Conservation (phyloP, 192 early-diverging fungal species). For the Phycomyces nitens region DNA sequence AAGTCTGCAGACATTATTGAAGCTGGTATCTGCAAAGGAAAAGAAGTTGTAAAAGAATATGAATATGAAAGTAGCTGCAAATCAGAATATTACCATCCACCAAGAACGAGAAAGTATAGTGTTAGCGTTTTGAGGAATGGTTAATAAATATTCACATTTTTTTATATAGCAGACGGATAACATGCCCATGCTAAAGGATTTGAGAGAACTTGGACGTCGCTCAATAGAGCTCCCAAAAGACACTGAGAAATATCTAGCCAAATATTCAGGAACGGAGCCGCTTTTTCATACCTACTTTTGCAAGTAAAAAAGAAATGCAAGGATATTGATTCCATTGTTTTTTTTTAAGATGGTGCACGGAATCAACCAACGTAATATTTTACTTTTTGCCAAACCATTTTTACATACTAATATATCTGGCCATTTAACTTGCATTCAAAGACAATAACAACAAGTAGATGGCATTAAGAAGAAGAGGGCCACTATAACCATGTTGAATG, state of each 20-base stretch:
- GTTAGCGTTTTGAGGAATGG: no score
- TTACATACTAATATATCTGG: neutral
- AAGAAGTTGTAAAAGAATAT: no score
- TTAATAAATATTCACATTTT: no score
- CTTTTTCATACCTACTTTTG: neutral
- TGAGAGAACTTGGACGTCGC: no score
- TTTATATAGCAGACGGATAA: no score
- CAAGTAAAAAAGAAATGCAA: neutral
- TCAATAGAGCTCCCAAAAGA: no score
- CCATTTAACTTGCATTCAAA: neutral
- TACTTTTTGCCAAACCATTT: neutral
- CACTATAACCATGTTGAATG: constrained; percentile 2
- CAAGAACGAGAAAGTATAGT: no score
- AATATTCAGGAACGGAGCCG: neutral
- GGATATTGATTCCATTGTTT: neutral
- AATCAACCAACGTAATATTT: constrained; percentile 5
- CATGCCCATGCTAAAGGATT: no score
- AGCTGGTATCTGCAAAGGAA: no score
- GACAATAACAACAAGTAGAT: constrained; percentile 10
- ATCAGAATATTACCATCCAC: no score
- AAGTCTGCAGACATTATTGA: no score
- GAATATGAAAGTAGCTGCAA: no score
- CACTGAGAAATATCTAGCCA: neutral
- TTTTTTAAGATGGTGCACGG: neutral
- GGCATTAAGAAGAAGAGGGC: neutral